A percentile compares a stretch with the other conserved stretches of the same genome.
Conservation (phyloP, 1,284 basidiomycete species). For the Puccinia novopanici region DNA sequence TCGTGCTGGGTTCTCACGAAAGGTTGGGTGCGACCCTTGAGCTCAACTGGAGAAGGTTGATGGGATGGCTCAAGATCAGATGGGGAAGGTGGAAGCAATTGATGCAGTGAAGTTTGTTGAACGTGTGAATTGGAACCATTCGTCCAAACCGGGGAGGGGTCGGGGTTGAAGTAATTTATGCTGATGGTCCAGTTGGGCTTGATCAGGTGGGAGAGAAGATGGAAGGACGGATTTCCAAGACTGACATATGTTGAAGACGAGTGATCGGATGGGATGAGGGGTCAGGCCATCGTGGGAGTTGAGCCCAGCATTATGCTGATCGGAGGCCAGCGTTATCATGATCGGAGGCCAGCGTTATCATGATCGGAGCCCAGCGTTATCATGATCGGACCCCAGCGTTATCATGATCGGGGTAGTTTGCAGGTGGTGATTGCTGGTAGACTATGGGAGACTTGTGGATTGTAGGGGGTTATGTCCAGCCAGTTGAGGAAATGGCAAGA, state of each 20-base stretch:
- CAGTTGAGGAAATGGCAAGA: too few relatives aligned
- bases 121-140: conserved; percentile 81
- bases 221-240: conserved; percentile 28
- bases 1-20: conserved; percentile 55
- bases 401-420: neutral
- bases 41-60: conserved; percentile 70
- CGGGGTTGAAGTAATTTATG: conserved; percentile 5
- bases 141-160: conserved; percentile 52
- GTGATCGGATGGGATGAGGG: conserved; percentile 41
- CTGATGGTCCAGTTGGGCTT: neutral
- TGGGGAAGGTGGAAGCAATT: conserved; percentile 87
- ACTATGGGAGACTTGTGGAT: neutral
- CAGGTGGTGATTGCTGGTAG: neutral
- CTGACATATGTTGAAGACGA: conserved; percentile 27
- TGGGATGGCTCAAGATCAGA: conserved; percentile 80
- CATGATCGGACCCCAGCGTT: too few relatives aligned
- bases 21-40: conserved; percentile 71
- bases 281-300: neutral
- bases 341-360: too few relatives aligned
- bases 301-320: too few relatives aligned
- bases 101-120: conserved; percentile 71
- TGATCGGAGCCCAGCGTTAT: too few relatives aligned
- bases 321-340: too few relatives aligned
- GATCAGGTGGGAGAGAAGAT: conserved; percentile 15
- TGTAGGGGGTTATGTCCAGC: too few relatives aligned